A percentile compares a stretch with the other conserved stretches of the same genome.
Conservation (phyloP, 2,329 filamentous ascomycete species). For the Exophiala sp. region DNA sequence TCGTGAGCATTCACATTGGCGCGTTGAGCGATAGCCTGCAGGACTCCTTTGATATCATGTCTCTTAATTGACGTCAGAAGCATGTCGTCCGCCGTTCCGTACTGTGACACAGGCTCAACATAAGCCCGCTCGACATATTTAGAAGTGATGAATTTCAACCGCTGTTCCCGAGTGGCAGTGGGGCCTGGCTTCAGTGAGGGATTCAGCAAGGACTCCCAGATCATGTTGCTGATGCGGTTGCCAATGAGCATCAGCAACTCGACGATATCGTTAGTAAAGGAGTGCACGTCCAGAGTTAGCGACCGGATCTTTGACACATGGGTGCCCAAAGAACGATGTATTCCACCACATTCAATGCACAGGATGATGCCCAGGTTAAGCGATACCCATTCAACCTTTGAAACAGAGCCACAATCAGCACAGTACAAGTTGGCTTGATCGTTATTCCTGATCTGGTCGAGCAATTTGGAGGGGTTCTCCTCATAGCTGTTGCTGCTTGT, state of each 20-base stretch:
- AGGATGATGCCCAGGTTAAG: slow-evolving; percentile 95
- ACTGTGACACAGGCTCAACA: slow-evolving; percentile 71
- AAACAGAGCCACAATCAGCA: slow-evolving; percentile 85
- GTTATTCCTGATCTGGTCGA: slow-evolving; percentile 81
- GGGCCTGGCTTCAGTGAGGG: slow-evolving; percentile 67
- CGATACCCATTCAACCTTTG: slow-evolving; percentile 97
- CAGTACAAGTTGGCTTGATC: slow-evolving; percentile 93
- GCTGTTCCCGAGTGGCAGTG: slow-evolving; percentile 79
- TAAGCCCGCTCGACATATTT: slow-evolving; percentile 87
- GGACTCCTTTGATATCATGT: slow-evolving; percentile 89
- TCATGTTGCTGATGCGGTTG: slow-evolving; percentile 91
- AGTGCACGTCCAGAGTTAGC: slow-evolving; percentile 89
- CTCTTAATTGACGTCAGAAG: slow-evolving; percentile 90
- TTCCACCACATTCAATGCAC: slow-evolving; percentile 97
- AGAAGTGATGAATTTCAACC: slow-evolving; percentile 88
- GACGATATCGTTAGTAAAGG: slow-evolving; percentile 94
- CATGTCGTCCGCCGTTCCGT: slow-evolving; percentile 77
- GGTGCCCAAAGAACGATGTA: slow-evolving; percentile 91
- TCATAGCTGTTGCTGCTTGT: slow-evolving; percentile 64
- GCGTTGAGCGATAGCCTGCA: slow-evolving; percentile 81
- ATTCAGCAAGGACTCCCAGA: slow-evolving; percentile 89
- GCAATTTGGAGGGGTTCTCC: slow-evolving; percentile 79
- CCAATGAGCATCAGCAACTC: slow-evolving; percentile 88
- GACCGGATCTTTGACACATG: slow-evolving; percentile 98
- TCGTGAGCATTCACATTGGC: slow-evolving; percentile 86